Evolutionary conservation across 805 yeast genomes (phyloP), one percentile per base, ranked within the genome.

Genomic region (Cyberlindnera maritima): DNA sequence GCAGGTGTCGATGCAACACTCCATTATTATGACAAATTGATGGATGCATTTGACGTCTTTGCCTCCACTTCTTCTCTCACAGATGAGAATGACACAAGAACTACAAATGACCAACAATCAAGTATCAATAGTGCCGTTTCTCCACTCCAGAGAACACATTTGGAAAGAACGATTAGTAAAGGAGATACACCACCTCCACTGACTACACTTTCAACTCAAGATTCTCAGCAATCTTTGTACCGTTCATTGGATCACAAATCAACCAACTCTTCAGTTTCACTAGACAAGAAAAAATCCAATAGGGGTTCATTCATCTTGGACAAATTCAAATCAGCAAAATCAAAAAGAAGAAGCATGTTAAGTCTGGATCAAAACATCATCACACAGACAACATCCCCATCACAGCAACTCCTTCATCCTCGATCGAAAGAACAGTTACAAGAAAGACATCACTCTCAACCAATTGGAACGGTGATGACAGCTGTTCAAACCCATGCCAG

Each of bases 41-140:
- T 59, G 56, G 53, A 52, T 39, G 64, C 64, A 6, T 60, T 58
- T 43, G 60, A 58, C 8, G 46, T 55, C 4, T 44, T 59, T 33
- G 31, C 31, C 13, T 28, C 31, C 31, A 28, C 5, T 28, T 28
- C 31, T 28, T 45, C 46, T 13, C 23, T 18, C 2, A 36, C 45
- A 4, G 34, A 28, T 0, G 45, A 42, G n/a, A 11, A 28, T 7
- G 45, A 39, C 23, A 18, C 37, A 2, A 33, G 21, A 2, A 37
- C 25, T 21, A 21, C 25, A 0, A 40, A 32, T 7, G 48, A 41
- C 18, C 41, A 44, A 2, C 31, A 37, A 21, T 45, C 44, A 7
- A 38, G 38, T 18, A 10, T 13, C 7, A 36, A 44, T 7, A 42
- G 36, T 20, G 25, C 38, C 3, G 15, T 39, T 8, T 26, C 43